A percentile compares a stretch with the other conserved stretches of the same genome.
phyloP scores from a whole-genome alignment of 2,329 filamentous ascomycete genomes.

The Zasmidium cellare region DNA sequence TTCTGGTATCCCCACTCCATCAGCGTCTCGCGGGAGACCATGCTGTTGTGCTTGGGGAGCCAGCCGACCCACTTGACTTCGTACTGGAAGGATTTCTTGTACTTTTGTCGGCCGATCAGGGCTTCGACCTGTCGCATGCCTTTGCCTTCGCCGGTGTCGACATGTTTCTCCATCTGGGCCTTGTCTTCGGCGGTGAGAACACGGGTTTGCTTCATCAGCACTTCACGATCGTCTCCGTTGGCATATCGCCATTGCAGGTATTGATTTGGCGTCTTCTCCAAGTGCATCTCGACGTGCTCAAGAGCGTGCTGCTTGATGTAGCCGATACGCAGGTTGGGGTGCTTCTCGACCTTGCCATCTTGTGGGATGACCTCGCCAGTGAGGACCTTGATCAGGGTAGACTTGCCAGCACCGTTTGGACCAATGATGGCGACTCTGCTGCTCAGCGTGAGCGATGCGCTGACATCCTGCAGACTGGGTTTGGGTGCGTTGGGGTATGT shows the following conservation, averaged over 20 bases:
- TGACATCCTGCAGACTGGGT: slow-evolving; percentile 82
- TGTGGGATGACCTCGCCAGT: slow-evolving; percentile 89
- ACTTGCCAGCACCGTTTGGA: slow-evolving; percentile 96
- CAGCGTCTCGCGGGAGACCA: slow-evolving; percentile 91
- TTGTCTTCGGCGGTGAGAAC: slow-evolving; percentile 81
- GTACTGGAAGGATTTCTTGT: slow-evolving; percentile 98
- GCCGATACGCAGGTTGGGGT: slow-evolving; percentile 96
- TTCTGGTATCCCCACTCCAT: slow-evolving; percentile 84
- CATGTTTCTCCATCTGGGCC: slow-evolving; percentile 84
- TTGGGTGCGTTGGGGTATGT: slow-evolving; percentile 89
- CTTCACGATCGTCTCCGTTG: slow-evolving; percentile 94
- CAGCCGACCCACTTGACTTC: slow-evolving; percentile 92
- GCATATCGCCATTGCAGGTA: slow-evolving; percentile 98
- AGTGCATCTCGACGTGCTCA: slow-evolving; percentile 98
- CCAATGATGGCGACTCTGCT: slow-evolving; percentile 96
- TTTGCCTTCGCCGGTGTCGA: slow-evolving; percentile 82
- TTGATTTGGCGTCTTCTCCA: slow-evolving; percentile 98
- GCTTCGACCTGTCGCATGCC: slow-evolving; percentile 77
- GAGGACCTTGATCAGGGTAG: slow-evolving; percentile 94
- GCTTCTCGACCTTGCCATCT: slow-evolving; percentile 88
- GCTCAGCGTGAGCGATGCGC: slow-evolving; percentile 83
- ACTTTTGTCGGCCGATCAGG: slow-evolving; percentile 95
- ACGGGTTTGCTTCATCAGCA: slow-evolving; percentile 96
- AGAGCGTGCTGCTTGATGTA: slow-evolving; percentile 99
- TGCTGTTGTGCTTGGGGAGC: slow-evolving; percentile 89